Evolutionary conservation across 768 basidiomycete genomes (phyloP).

Genomic region (Auriculariales sp.): DNA sequence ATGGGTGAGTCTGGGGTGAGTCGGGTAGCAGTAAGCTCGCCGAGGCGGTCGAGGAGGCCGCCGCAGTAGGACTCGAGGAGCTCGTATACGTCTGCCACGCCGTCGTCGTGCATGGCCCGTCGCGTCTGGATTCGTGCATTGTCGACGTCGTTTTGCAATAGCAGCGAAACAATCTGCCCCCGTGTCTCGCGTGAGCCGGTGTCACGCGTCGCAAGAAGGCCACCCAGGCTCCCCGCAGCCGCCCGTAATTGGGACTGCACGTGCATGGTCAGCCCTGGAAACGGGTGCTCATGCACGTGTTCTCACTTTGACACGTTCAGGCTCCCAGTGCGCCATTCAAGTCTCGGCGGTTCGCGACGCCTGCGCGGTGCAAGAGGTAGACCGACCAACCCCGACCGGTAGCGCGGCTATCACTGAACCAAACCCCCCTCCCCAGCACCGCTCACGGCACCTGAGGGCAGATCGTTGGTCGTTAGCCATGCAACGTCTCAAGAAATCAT

Average conservation of each 20-base stretch:
- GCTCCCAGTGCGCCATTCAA: slow-evolving; percentile 1
- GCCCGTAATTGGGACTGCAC: background rate
- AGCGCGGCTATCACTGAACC: no score
- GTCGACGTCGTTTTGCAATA: slow-evolving; percentile 1
- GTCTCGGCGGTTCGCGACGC: no score
- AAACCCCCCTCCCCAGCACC: no score
- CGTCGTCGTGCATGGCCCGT: background rate
- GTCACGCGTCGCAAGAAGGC: background rate
- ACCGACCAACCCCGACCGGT: no score
- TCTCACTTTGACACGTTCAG: background rate
- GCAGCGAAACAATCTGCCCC: background rate
- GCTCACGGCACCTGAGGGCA: no score
- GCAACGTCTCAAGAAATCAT: no score
- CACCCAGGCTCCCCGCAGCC: background rate
- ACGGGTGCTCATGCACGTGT: background rate
- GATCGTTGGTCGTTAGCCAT: no score
- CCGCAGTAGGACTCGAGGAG: background rate
- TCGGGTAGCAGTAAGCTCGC: background rate
- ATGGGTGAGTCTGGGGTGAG: slow-evolving; percentile 1
- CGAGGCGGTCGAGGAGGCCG: background rate
- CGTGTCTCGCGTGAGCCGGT: background rate
- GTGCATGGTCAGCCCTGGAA: background rate
- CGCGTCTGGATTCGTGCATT: background rate
- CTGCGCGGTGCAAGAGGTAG: no score
- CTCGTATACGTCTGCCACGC: background rate